Evolutionary conservation across 352 stramenopile genomes (phyloP).

Genomic region (Pythium rishiriense): DNA sequence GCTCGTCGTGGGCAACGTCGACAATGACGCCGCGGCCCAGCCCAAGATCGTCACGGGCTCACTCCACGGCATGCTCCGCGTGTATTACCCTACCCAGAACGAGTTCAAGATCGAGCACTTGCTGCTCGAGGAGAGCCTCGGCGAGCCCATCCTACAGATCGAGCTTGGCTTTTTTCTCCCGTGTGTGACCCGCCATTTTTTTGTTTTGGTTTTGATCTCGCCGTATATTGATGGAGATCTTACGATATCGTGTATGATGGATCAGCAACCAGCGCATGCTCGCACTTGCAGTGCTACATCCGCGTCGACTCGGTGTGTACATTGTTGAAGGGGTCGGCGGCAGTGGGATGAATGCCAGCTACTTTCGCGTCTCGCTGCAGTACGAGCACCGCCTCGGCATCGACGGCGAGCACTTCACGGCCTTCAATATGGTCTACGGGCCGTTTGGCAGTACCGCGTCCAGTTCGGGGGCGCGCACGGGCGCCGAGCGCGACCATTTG

Average conservation of each 20-base stretch:
- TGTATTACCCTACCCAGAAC: conserved; percentile 78
- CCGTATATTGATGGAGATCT: neutral
- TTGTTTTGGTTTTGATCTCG: neutral
- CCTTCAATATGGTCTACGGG: conserved; percentile 88
- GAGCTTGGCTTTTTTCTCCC: conserved; percentile 81
- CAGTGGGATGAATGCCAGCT: conserved; percentile 69
- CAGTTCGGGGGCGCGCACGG: neutral
- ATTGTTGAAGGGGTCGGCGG: conserved; percentile 78
- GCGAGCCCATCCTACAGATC: conserved; percentile 87
- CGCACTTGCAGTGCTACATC: conserved; percentile 88
- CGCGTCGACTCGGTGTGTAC: conserved; percentile 77
- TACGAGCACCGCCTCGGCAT: conserved; percentile 89
- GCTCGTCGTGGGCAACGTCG: conserved; percentile 83
- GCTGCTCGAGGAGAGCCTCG: conserved; percentile 85
- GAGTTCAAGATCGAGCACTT: conserved; percentile 90
- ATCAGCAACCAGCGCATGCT: conserved; percentile 54
- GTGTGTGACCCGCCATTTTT: conserved; percentile 35
- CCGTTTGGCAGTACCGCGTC: conserved; percentile 56
- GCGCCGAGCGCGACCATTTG: conserved; percentile 67
- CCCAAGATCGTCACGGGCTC: conserved; percentile 90
- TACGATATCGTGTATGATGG: neutral
- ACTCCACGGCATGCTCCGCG: conserved; percentile 81
- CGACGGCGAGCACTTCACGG: conserved; percentile 90
- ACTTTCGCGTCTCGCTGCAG: conserved; percentile 77
- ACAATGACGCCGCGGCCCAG: conserved; percentile 71